Evolutionary conservation across 2,329 filamentous ascomycete species (phyloP), one percentile per base, ranked within the genome.

Genomic region (Fusarium acutatum): DNA sequence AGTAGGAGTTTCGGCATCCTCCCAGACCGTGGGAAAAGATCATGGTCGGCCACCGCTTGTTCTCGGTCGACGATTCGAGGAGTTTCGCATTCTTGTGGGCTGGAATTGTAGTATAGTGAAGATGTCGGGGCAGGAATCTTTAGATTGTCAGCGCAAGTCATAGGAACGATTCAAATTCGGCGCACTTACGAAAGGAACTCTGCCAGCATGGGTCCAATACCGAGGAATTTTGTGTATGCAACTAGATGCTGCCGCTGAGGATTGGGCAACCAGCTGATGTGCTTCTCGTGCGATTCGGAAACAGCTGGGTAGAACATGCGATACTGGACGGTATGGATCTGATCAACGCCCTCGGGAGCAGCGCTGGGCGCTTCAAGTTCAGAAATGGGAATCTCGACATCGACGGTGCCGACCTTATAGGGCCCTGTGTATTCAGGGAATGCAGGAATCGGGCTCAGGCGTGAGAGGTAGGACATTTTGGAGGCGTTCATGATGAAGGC

Each of bases 21-120:
- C 93, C 94, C 3, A 97, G 86, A 2, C 94, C 94, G 79, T 97
- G 94, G 4, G 94, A 96, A 82, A 97, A 97, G 71, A 97, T 86
- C 84, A 94, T 91, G 1, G 94, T 92, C 0, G 94, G 94, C 92
- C 93, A 96, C 83, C 90, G 85, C 63, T 86, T 83, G 66, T 84
- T 82, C 8, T 84, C 78, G 7, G 85, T 83, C 17, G 83, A 77
- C 66, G 89, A 78, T 66, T 84, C 67, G 79, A 91, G 86, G 13
- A 95, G 81, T 11, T 87, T 85, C 17, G 93, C 93, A 79, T 95
- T 93, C 75, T 93, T 91, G 73, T 90, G 86, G 32, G 90, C 92
- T 11, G 93, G 93, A 32, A 96, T 92, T 4, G 90, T 88, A 52
- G 93, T 90, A 79, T 92, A 94, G 80, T 94, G 89, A 4, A 96